Evolutionary conservation across 441 rosid species (phyloP), one percentile per base, ranked within the genome.

Genomic region (Corymbia calophylla): DNA sequence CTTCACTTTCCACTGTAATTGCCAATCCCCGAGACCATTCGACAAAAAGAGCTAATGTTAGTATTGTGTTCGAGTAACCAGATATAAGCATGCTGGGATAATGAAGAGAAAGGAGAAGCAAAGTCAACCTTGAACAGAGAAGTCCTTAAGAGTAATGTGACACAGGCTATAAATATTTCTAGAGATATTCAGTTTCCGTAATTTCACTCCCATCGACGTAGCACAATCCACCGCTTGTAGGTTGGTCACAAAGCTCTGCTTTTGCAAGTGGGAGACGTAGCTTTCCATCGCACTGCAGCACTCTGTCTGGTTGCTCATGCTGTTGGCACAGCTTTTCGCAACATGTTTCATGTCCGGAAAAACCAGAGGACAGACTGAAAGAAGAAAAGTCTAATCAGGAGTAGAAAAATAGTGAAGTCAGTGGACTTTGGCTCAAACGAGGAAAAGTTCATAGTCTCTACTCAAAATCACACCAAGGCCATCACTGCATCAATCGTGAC

Each of bases 211-310:
- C 5, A 97, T 91, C 14, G 94, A 94, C 44, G 97, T 92, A 89
- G 99, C 98, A 44, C 99, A 98, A 90, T 98, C 96, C 92, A 97
- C 91, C 86, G 99, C 99, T 91, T 98, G 99, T 94, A 98, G 94
- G 93, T 98, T 98, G 54, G 98, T 98, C 80, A 97, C 93, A 53
- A 97, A 95, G 91, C 95, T 93, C 92, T 97, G 99, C 91, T 97
- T 97, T 89, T 98, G 99, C 91, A 97, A 93, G 94, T 97, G 99
- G 88, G 99, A 94, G 29, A 97, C 94, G 14, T 98, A 97, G 92
- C 94, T 96, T 53, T 93, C 97, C 98, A 97, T 93, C 86, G 97
- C 96, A 60, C 87, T 86, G n/a, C 99, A 97, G 92, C 99, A 97
- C 68, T 91, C 95, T 32, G 96, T 92, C 35, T 89, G 92, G 90